Conservation (phyloP, 2,329 filamentous ascomycete species). For the Calcarisporium arbuscula region DNA sequence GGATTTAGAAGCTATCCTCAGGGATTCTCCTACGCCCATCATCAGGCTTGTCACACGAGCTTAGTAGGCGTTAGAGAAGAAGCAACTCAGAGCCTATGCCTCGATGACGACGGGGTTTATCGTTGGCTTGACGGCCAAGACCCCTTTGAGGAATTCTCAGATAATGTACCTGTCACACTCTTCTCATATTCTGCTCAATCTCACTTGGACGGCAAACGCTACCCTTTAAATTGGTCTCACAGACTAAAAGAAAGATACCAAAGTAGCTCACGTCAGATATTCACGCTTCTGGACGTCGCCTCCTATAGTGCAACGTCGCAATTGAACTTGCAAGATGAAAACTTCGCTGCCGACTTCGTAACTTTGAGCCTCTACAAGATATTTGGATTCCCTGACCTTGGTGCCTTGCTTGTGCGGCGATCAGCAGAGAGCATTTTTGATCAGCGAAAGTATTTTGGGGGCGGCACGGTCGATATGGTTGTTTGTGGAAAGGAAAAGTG, state of each 20-base stretch:
- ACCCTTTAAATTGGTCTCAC: constrained; percentile 64
- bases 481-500: constrained; percentile 70
- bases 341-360: constrained; percentile 71
- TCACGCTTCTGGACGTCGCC: constrained; percentile 78
- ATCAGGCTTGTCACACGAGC: constrained; percentile 80
- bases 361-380: constrained; percentile 93
- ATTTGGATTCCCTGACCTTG: constrained; percentile 93
- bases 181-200: constrained; percentile 90
- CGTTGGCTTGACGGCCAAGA: constrained; percentile 50
- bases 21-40: constrained; percentile 82
- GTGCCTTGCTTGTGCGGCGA: constrained; percentile 75
- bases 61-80: constrained; percentile 74
- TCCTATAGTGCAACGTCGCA: constrained; percentile 71
- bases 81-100: constrained; percentile 58
- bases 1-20: constrained; percentile 59
- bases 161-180: constrained; percentile 25
- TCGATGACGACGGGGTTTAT: constrained; percentile 58
- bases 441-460: constrained; percentile 77
- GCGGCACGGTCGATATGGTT: constrained; percentile 90
- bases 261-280: constrained; percentile 30
- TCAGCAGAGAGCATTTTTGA: constrained; percentile 58
- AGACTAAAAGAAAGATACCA: constrained; percentile 30
- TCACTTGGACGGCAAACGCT: constrained; percentile 78
- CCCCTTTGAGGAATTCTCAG: constrained; percentile 20
- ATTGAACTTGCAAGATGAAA: constrained; percentile 59